phyloP scores from a whole-genome alignment of 2,329 filamentous ascomycete genomes.

The Pyrenochaeta sp. region DNA sequence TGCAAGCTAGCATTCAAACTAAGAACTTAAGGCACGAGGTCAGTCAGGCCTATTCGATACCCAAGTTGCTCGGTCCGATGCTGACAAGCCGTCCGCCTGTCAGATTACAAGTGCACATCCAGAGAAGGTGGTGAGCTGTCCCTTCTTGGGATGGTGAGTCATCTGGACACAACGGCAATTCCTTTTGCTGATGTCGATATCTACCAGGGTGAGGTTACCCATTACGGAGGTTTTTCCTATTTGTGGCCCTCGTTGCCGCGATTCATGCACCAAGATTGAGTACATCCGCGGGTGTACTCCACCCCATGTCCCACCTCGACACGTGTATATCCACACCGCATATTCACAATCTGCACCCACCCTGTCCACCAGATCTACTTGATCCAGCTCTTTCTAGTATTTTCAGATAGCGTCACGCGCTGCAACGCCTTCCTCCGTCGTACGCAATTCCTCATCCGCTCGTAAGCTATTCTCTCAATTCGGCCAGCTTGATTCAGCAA shows the following conservation, averaged over 20 bases:
- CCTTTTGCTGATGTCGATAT: slow-evolving; percentile 9
- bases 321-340: slow-evolving; percentile 37
- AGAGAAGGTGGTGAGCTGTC: not conserved
- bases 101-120: not conserved
- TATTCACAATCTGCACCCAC: slow-evolving; percentile 14
- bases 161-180: not conserved
- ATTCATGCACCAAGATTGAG: not conserved
- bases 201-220: not conserved
- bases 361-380: slow-evolving; percentile 3
- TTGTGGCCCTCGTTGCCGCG: not conserved
- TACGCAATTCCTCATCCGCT: slow-evolving; percentile 10
- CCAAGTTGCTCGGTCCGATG: not conserved
- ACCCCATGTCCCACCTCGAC: slow-evolving; percentile 27
- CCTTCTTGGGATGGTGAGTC: not conserved
- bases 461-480: slow-evolving; percentile 3
- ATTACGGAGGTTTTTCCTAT: slow-evolving; percentile 7
- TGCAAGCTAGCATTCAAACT: slow-evolving; percentile 4
- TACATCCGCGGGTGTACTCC: slow-evolving; percentile 1
- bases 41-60: not conserved
- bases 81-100: not conserved
- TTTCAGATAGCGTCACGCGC: slow-evolving; percentile 13
- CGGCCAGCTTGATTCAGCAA: slow-evolving; percentile 4
- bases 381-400: not conserved
- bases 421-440: slow-evolving; percentile 29
- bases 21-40: not conserved